Base-by-base conservation (phyloP, 1,139 yeast species). In the Hyphopichia wangnamkhiaoensis region DNA sequence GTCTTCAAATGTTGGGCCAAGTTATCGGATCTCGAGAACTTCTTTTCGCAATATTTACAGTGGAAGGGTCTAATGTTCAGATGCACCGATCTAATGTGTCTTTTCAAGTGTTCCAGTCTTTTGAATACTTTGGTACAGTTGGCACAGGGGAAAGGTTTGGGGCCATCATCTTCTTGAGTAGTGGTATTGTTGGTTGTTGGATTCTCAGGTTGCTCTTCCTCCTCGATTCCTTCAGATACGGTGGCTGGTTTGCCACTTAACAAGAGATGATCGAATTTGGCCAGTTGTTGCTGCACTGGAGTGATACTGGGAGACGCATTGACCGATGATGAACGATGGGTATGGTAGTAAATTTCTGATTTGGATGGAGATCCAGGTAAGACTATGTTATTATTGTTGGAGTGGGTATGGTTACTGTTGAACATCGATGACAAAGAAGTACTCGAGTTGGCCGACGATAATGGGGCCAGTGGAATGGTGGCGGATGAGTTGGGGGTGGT, bases 1-100 rank as follows among this genome's bases (percentile, higher is more conserved):
- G 78, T 73, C 52, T 73, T 72, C 50, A 71, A 61, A 53, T 73
- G 79, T 49, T 72, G 78, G 10, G 77, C 75, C 54, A 73, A 63
- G 48, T 73, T 74, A 53, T 74, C 79, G 12, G 69, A 62, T 41
- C 79, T 52, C 42, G 70, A 62, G 44, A 74, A 74, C 54, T 70
- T 71, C 62, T 73, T 73, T 26, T 72, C 77, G 52, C 79, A 74
- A 48, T 64, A 68, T 43, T 68, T 68, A 54, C 79, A 74, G 43
- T 68, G 75, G 57, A 69, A 73, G 1, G 79, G 79, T 21, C 77
- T 56, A 38, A 70, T 68, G 46, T 70, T 71, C 13, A 74, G 68
- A 51, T 73, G 79, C 21, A 74, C 79, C 3, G 76, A 69, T 41
- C 79, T 52, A 33, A 69, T 63, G 47, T 74, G 79, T 41, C 79